Base-by-base conservation (phyloP, 73 alveolate species). In the Stentor coeruleus region DNA sequence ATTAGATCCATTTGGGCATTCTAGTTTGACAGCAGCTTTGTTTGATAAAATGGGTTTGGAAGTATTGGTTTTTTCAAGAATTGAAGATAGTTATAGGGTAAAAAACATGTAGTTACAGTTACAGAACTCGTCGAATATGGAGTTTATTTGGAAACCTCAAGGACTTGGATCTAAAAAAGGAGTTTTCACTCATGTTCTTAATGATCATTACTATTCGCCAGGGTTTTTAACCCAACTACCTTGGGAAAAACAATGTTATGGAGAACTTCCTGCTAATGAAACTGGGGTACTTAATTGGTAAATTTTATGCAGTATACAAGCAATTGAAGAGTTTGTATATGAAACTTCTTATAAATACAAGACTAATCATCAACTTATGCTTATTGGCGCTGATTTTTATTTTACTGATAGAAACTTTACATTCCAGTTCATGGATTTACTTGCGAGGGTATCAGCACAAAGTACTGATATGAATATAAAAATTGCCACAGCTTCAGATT, bases 1-100 rank as follows among this genome's bases (percentile, higher is more conserved):
- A n/a, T n/a, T n/a, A n/a, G 79, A 66, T 66, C n/a, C 37, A 28
- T 66, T 66, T 66, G 79, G 79, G 0, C 79, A 66, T 66, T 66
- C 79, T 66, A 15, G 49, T 20, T 66, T 66, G 33, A 66, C 79
- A 0, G 40, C 79, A 28, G 79, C 40, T 28, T 20, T 66, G n/a
- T 66, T 1, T 66, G 11, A 26, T 1, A 66, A 2, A 31, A 20
- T 66, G n/a, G 79, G 79, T 37, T 66, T 20, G n/a, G 79, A 66
- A 33, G n/a, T 26, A 28, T 40, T 66, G n/a, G 79, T 66, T 14
- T 20, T 66, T 20, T 20, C 1, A 20, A 20, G 79, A 11, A 33
- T 33, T 20, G 37, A 66, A 11, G 42, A 20, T 20, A 40, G 0
- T 0, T 26, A 28, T 1, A 66, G 79, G 37, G 66, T 49, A 49